Evolutionary conservation across 2,329 filamentous ascomycete species (phyloP).

Genomic region (Raffaelea ambrosiae): DNA sequence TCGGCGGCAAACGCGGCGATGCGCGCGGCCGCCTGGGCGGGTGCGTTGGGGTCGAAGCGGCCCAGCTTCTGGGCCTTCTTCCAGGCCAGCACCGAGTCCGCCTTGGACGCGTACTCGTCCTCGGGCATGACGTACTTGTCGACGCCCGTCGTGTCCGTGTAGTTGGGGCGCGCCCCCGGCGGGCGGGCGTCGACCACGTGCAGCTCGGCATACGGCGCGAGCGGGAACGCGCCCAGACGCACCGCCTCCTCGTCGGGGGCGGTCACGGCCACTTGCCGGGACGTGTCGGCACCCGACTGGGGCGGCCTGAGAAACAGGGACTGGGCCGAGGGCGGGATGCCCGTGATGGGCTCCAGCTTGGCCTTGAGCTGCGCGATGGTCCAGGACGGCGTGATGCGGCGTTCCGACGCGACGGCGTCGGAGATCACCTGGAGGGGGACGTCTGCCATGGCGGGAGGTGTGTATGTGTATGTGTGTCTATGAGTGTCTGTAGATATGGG

Average conservation of each 20-base stretch:
- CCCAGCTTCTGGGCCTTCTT: slow-evolving; percentile 94
- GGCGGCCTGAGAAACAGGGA: slow-evolving; percentile 60
- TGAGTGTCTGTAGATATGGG: not conserved
- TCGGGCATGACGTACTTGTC: slow-evolving; percentile 87
- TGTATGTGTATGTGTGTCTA: not conserved
- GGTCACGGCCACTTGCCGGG: slow-evolving; percentile 54
- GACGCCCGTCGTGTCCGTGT: slow-evolving; percentile 70
- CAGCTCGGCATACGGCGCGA: slow-evolving; percentile 64
- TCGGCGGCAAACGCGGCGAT: slow-evolving; percentile 61
- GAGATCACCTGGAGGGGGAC: slow-evolving; percentile 68
- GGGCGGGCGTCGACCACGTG: slow-evolving; percentile 76
- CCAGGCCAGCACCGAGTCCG: slow-evolving; percentile 87
- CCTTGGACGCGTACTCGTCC: slow-evolving; percentile 75
- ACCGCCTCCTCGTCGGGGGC: slow-evolving; percentile 65
- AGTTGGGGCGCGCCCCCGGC: slow-evolving; percentile 65
- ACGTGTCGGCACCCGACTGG: not conserved
- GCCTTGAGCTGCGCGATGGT: slow-evolving; percentile 73
- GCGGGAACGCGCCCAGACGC: slow-evolving; percentile 54
- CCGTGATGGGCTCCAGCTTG: slow-evolving; percentile 88
- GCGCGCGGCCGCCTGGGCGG: slow-evolving; percentile 64
- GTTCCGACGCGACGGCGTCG: slow-evolving; percentile 73
- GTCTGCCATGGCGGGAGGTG: slow-evolving; percentile 48
- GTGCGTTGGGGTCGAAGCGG: slow-evolving; percentile 82
- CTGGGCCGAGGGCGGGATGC: slow-evolving; percentile 75
- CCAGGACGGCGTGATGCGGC: slow-evolving; percentile 89